Base-by-base conservation (phyloP, 176 grass and related monocot genomes). In the Alopecurus myosuroides region DNA sequence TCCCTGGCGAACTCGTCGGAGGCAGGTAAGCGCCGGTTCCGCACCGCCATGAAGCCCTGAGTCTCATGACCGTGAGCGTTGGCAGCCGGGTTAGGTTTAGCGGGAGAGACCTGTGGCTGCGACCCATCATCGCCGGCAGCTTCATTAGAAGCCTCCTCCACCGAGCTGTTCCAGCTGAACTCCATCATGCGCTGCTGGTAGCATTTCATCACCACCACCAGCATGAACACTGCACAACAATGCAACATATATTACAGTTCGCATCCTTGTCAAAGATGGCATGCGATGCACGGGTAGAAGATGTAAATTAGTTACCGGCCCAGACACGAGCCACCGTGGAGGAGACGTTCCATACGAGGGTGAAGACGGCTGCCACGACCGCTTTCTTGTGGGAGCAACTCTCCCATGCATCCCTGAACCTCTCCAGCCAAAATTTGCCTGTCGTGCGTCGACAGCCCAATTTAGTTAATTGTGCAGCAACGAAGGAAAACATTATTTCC, bases 331-430 rank as follows among this genome's bases (percentile, higher is more conserved):
- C 91, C 20, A 89, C 89, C 22, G 88, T 92, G 77, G 97, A 96
- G 14, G 94, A 94, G 20, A 99, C 80, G 12, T 96, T 96, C 94
- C 97, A 99, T 56, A 96, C 81, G n/a, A 99, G 84, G 31, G 90
- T 85, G 91, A 96, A 96, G 72, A 91, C 60, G 9, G 94, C 90
- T 4, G 91, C 86, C 7, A 84, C 94, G 1, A 92, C 97, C 0
- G 97, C 97, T 46, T 96, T 99, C 89, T 99, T 99, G 91, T 96
- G 97, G 37, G 85, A 89, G 71, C 97, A 99, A 18, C 91, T 88
- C 48, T 99, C 94, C 97, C 97, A 99, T 25, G 85, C 94, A 87
- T 97, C 97, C 53, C 92, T 91, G 62, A 96, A 74, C 36, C 97
- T 96, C 86, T 96, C 91, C 55, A 94, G 79, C 97, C 97, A 99